Base-by-base conservation (phyloP, 768 basidiomycete genomes). In the Boletus sensibilis region DNA sequence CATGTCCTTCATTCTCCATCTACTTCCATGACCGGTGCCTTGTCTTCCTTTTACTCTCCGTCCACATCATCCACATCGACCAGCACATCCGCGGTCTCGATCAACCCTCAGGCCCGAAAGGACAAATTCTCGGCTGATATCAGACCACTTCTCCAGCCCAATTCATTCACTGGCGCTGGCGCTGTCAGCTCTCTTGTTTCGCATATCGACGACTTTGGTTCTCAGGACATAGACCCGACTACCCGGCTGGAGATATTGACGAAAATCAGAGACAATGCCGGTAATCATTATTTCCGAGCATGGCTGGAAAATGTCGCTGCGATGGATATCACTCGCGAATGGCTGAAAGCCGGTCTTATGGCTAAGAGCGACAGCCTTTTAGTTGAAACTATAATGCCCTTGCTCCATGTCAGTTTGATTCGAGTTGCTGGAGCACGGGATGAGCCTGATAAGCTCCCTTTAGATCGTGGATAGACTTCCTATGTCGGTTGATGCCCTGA, bases 391-490 rank as follows among this genome's bases (percentile, higher is more conserved):
- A 83, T 87, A 54, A 94, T 92, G 92, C 91, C 91, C 33, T 76
- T 93, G 63, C 76, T 94, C 49, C 90, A 92, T 75, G 92, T 93
- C 74, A 78, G 91, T 83, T 63, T 62, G 52, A 63, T 58, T 52
- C 50, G 43, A 56, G 35, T 51, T 54, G 14, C 27, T 38, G 43
- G 38, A 51, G 38, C 44, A n/a, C 25, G 35, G 47, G 37, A 61
- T 52, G 54, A 44, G 53, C 60, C 63, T 70, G 56, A 64, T 64
- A 56, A 52, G 29, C 14, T 35, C 40, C 46, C 43, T 55, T 54
- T 61, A 74, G 92, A 86, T 94, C 61, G 85, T 92, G 66, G 92
- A 93, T 72, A 86, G 92, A 52, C 74, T 94, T 52, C 92, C 92
- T 6, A 75, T 93, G 68, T 84, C 84, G 9, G 68, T 92, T 18